Conservation (phyloP, 2,329 filamentous ascomycete species). For the Atkinsonella texensis region DNA sequence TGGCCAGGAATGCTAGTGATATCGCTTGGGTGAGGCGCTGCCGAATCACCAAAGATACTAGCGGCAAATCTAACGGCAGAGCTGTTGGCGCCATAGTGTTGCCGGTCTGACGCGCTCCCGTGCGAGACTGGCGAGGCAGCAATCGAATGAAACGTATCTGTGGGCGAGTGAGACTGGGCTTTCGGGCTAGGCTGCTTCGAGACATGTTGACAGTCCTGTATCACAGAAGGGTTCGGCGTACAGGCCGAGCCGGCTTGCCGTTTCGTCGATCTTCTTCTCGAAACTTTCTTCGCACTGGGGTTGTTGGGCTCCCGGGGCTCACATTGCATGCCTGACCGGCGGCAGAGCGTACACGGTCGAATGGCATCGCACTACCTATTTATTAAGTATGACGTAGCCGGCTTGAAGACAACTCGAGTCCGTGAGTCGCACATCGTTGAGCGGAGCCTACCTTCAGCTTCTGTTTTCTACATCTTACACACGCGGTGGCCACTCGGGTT, state of each 20-base stretch:
- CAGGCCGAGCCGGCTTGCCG: not conserved
- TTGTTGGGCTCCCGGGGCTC: slow-evolving; percentile 1
- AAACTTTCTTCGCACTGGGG: not conserved
- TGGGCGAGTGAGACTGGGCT: not conserved
- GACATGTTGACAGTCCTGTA: not conserved
- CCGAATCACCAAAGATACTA: slow-evolving; percentile 3
- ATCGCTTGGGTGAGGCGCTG: not conserved
- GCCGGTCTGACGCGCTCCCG: not conserved
- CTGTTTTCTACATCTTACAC: slow-evolving; percentile 4
- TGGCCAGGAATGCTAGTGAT: slow-evolving; percentile 3
- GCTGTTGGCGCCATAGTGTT: slow-evolving; percentile 3
- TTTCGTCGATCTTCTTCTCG: not conserved
- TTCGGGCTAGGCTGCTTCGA: not conserved
- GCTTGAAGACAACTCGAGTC: not conserved
- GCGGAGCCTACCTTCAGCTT: slow-evolving; percentile 3
- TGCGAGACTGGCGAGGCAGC: not conserved
- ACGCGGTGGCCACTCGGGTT: slow-evolving; percentile 1
- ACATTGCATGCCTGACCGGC: slow-evolving; percentile 2
- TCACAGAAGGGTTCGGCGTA: not conserved
- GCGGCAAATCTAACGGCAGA: slow-evolving; percentile 3
- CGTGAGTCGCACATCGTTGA: not conserved
- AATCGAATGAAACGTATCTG: not conserved
- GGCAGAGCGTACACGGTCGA: slow-evolving; percentile 3
- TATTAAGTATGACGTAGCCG: not conserved
- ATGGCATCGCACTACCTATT: slow-evolving; percentile 2